Evolutionary conservation across 2,329 filamentous ascomycete species (phyloP).

Genomic region (Diaporthe amygdali): DNA sequence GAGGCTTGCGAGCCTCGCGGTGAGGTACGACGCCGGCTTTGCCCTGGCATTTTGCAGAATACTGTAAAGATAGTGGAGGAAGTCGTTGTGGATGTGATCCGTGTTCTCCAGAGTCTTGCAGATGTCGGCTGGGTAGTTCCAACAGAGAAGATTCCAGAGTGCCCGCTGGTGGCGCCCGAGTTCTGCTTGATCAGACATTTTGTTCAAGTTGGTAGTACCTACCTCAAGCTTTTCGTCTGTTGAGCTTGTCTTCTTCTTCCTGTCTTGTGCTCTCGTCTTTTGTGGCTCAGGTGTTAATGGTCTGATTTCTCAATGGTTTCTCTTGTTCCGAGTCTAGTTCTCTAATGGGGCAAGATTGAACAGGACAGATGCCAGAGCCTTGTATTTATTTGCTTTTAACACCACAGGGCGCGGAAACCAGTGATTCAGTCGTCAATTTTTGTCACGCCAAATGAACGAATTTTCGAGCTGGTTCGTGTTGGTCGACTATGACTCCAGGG

Average conservation of each 20-base stretch:
- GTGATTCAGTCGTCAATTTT: neutral
- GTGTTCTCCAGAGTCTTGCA: conserved; percentile 4
- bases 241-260: neutral
- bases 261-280: neutral
- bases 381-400: neutral
- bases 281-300: neutral
- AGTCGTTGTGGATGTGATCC: conserved; percentile 2
- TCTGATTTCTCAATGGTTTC: neutral
- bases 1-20: neutral
- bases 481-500: neutral
- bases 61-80: conserved; percentile 16
- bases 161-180: conserved; percentile 3
- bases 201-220: neutral
- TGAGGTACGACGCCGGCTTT: neutral
- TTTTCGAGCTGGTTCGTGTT: neutral
- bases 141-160: conserved; percentile 15
- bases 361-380: neutral
- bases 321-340: neutral
- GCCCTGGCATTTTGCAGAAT: neutral
- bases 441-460: neutral
- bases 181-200: neutral
- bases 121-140: conserved; percentile 19
- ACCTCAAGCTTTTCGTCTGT: neutral
- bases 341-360: neutral
- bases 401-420: too few species aligned